Conservation (phyloP, 2,329 filamentous ascomycete species). For the Alternaria infectoria region DNA sequence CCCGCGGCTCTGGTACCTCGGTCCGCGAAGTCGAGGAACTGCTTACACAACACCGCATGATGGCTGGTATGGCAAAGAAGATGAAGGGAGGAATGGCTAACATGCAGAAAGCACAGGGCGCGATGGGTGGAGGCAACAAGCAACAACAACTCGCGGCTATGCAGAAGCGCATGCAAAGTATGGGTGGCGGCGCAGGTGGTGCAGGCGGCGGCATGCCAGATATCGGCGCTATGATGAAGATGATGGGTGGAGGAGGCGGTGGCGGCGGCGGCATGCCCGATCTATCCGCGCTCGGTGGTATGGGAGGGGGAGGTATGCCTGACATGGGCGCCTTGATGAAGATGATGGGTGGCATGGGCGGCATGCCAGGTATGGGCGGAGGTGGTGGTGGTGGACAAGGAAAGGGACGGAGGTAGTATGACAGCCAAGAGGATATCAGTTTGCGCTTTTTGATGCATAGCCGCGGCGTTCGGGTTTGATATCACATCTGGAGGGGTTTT, state of each 20-base stretch:
- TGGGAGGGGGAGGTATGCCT: slow-evolving; percentile 61
- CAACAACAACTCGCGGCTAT: slow-evolving; percentile 93
- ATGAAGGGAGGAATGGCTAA: slow-evolving; percentile 98
- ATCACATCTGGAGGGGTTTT: neutral
- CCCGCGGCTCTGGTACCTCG: slow-evolving; percentile 85
- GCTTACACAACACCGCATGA: slow-evolving; percentile 97
- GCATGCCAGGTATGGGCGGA: slow-evolving; percentile 40
- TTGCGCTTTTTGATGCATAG: slow-evolving; percentile 12
- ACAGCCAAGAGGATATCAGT: slow-evolving; percentile 1
- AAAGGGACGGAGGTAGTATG: slow-evolving; percentile 28
- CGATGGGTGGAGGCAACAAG: slow-evolving; percentile 89
- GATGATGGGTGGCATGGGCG: slow-evolving; percentile 45
- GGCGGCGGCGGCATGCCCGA: slow-evolving; percentile 69
- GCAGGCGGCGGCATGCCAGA: slow-evolving; percentile 70
- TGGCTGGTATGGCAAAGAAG: slow-evolving; percentile 99
- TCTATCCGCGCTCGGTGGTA: slow-evolving; percentile 64
- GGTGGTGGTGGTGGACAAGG: slow-evolving; percentile 24
- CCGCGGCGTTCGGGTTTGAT: slow-evolving; percentile 10
- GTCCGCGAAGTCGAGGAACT: slow-evolving; percentile 95
- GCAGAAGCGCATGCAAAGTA: slow-evolving; percentile 92
- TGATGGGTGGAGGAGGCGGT: slow-evolving; percentile 74
- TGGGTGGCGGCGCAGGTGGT: slow-evolving; percentile 74
- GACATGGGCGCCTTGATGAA: slow-evolving; percentile 47
- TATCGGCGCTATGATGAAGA: slow-evolving; percentile 88
- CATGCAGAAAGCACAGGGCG: slow-evolving; percentile 90